These are phyloP conservation scores for Lepidium aucheri DNA, from an alignment of 345 rosid species.

Conservation along the genomic window DNA sequence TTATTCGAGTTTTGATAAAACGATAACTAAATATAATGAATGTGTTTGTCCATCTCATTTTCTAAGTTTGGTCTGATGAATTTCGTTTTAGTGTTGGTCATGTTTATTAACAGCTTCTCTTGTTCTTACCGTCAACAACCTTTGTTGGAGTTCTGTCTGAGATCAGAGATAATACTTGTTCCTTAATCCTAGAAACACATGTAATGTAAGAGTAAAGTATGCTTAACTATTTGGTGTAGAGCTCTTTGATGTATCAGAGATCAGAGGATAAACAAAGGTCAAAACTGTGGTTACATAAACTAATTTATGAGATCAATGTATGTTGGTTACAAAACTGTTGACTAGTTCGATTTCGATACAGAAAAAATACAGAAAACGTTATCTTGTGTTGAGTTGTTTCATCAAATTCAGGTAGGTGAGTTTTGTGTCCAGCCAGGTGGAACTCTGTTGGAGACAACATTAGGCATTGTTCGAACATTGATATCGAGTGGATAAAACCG, in stretches of 20 bases:
- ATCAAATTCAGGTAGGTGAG: constrained; percentile 5
- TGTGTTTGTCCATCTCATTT: constrained; percentile 6
- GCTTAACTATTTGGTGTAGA: neutral
- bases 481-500: constrained; percentile 62
- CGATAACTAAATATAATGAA: constrained; percentile 14
- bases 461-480: constrained; percentile 48
- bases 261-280: neutral
- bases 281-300: constrained; percentile 1
- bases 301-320: constrained; percentile 12
- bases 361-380: neutral
- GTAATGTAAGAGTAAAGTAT: neutral
- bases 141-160: neutral
- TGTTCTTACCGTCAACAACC: neutral
- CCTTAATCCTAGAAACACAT: neutral
- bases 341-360: neutral
- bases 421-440: constrained; percentile 37
- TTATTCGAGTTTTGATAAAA: constrained; percentile 12
- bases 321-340: constrained; percentile 21
- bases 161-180: neutral
- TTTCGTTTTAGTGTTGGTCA: neutral
- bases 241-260: neutral
- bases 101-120: neutral
- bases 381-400: neutral
- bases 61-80: constrained; percentile 13
- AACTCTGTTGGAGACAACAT: constrained; percentile 30